These are phyloP conservation scores for Mycena vulgaris DNA, from an alignment of 768 basidiomycete species.

Conservation along the genomic window DNA sequence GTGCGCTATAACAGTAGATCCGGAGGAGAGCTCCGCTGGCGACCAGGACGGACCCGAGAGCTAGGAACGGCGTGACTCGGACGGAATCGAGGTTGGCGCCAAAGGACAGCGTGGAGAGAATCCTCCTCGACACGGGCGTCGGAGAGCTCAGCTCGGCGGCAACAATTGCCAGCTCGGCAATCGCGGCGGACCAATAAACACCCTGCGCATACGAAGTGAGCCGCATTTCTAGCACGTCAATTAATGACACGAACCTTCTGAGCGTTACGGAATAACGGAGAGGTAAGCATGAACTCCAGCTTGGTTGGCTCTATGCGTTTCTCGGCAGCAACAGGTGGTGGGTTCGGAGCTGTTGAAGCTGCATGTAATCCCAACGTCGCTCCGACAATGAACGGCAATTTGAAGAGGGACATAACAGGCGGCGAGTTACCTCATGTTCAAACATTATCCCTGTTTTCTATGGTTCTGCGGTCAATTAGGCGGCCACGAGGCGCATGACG, in stretches of 20 bases:
- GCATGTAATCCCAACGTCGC: conserved; percentile 19
- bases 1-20: conserved; percentile 23
- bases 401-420: conserved; percentile 40
- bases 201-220: too few relatives aligned
- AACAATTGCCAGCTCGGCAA: neutral
- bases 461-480: too few relatives aligned
- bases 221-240: too few relatives aligned
- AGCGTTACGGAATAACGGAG: conserved; percentile 8
- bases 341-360: conserved; percentile 26
- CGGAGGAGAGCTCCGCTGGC: conserved; percentile 22
- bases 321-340: conserved; percentile 2
- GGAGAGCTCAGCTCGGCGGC: neutral
- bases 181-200: conserved; percentile 4
- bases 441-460: too few relatives aligned
- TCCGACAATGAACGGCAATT: conserved; percentile 7
- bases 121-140: too few relatives aligned
- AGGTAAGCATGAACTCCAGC: conserved; percentile 25
- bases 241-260: conserved; percentile 12
- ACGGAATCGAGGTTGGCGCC: neutral
- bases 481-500: too few relatives aligned
- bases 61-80: neutral
- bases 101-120: neutral
- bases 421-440: conserved; percentile 52
- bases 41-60: neutral
- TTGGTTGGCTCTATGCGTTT: conserved; percentile 7